A percentile compares a stretch with the other conserved stretches of the same genome.
Conservation (phyloP, 169 alveolate species). For the Babesia ovis region DNA sequence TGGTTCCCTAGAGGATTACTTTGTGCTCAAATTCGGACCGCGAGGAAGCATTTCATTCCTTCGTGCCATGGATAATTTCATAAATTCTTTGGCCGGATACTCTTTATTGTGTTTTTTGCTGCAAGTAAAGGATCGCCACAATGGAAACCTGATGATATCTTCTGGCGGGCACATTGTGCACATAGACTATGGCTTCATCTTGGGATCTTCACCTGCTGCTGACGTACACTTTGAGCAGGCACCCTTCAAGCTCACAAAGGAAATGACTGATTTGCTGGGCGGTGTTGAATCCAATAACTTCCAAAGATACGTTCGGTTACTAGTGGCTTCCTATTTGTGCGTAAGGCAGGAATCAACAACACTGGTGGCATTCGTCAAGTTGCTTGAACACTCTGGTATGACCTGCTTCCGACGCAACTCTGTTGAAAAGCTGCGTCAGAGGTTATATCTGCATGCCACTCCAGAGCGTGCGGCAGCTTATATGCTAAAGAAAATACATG, state of each 20-base stretch:
- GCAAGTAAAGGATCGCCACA: constrained; percentile 90
- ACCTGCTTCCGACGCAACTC: constrained; percentile 92
- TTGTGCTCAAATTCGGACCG: constrained; percentile 52
- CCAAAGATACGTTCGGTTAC: constrained; percentile 46
- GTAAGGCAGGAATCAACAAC: constrained; percentile 33
- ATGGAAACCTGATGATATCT: constrained; percentile 94
- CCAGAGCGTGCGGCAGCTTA: constrained; percentile 75
- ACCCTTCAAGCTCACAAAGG: constrained; percentile 94
- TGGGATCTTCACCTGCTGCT: constrained; percentile 94
- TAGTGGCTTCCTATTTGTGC: constrained; percentile 76
- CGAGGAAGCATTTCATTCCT: constrained; percentile 40
- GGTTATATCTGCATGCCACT: constrained; percentile 70
- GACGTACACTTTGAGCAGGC: constrained; percentile 95
- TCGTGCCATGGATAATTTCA: constrained; percentile 90
- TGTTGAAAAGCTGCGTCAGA: constrained; percentile 76
- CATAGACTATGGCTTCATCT: constrained; percentile 96
- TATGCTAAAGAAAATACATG: constrained; percentile 70
- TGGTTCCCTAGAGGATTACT: constrained; percentile 71
- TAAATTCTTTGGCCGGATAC: constrained; percentile 92
- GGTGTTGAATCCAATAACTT: constrained; percentile 65
- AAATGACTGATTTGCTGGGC: constrained; percentile 95
- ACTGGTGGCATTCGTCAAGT: constrained; percentile 42
- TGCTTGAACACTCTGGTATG: constrained; percentile 89
- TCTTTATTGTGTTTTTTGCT: constrained; percentile 85
- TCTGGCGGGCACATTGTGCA: constrained; percentile 93